Evolutionary conservation across 768 basidiomycete genomes (phyloP), one percentile per base, ranked within the genome.

Genomic region (Podaxis carcinomalis): DNA sequence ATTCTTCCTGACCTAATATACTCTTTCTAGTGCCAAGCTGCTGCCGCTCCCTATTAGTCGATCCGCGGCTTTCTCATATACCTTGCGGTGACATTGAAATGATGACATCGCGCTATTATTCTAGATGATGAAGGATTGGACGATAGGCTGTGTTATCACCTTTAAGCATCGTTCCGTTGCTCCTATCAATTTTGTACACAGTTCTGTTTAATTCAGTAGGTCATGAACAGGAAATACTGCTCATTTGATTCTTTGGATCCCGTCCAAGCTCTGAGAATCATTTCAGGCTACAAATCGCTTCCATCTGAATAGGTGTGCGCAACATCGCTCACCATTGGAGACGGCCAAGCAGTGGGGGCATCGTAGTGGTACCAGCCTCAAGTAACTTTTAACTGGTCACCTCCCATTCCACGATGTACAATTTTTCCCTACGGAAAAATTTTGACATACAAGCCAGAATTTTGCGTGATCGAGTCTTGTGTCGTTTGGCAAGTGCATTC

Each of bases 1-100:
- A 21, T 21, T 49, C 19, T 44, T 39, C 36, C 66, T 60, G 63
- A 63, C 59, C 42, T 39, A 65, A 32, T 66, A 3, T 47, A 13
- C 52, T 58, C 50, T 39, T 13, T 64, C 5, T 40, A 91, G 88
- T 92, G 89, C 75, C 89, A 91, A 74, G 85, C 87, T 61, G 88
- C 89, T 36, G 89, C 89, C 57, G 78, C 85, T 50, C 70, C 69
- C 53, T 74, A 74, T 52, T 74, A 71, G 66, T 53, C 16, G 32
- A 32, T 5, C 35, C 11, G 27, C n/a, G 36, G 13, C 39, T 7
- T 51, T 16, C 21, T 32, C 21, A 11, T 39, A 54, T 54, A 54
- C 53, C 59, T 50, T n/a, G n/a, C 23, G 51, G 35, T 32, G 40
- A n/a, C 23, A 23, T 49, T 23, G 11, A 23, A 11, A 19, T 21